Evolutionary conservation across 2,329 filamentous ascomycete species (phyloP), one percentile per base, ranked within the genome.

Genomic region (Aspergillus sp.): DNA sequence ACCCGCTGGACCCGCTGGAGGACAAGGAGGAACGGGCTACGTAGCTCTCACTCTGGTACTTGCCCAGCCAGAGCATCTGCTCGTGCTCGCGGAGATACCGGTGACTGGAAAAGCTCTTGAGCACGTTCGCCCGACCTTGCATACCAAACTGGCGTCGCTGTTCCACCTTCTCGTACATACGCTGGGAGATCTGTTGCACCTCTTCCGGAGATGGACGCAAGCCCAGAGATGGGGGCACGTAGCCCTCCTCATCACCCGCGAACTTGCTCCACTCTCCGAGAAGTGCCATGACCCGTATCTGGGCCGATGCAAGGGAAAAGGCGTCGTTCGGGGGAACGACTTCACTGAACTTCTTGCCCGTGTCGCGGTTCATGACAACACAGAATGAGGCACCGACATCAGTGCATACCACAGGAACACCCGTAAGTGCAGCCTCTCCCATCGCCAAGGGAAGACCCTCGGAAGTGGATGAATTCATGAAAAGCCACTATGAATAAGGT

Each of bases 321-420:
- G 85, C 80, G 69, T 89, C 86, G 65, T 88, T 89, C 1, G 86
- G 86, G 5, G 86, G 83, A 2, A 88, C 85, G 6, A 88, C 84
- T 61, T 85, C 85, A 63, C 84, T 85, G 74, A 85, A 88, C 9
- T 80, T 75, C 3, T 80, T 75, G 59, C 75, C 78, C 28, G 78
- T 76, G 47, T 80, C 72, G 13, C 74, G 73, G 47, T 78, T 74
- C 30, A 71, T 78, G 2, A 77, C 68, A 0, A 78, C 76, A 28
- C 74, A 73, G 17, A 77, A 67, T 1, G 76, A 77, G 17, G 76
- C 75, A n/a, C 76, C 76, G 10, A 77, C 76, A 25, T 77, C 75
- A 10, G 75, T 78, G 54, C 74, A 76, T 51, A 77, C 75, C 2
- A 80, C 76, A 0, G 78, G 78, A 0, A 76, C 77, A 10, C 78